Evolutionary conservation across 495 filamentous ascomycete species (phyloP), one percentile per base, ranked within the genome.

Genomic region (Evernia prunastri): DNA sequence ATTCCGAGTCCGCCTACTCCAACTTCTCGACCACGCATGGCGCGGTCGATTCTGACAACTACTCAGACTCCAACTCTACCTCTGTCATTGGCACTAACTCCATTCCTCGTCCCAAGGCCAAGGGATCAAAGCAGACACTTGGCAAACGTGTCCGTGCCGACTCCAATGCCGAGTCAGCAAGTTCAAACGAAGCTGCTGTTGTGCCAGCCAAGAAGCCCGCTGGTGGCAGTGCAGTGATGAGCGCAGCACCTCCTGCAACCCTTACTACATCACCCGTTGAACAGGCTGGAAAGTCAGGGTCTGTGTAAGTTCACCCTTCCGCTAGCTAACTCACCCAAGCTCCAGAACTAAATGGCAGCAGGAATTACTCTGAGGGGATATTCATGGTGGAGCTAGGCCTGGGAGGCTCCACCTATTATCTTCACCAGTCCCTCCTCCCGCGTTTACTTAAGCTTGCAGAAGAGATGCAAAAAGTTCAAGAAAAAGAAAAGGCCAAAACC

Each of bases 351-450:
- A 63, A 1, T 3, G 29, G 11, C 10, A 10, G 10, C 58, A 69
- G 67, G 20, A 47, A 51, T 36, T 66, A 64, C 45, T 49, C 42
- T 1, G 59, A 60, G 4, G 40, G 64, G 0, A 60, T 63, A 40
- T 69, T 63, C 33, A 65, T 60, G 15, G 36, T 66, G 25, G 13
- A 60, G 20, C 51, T 64, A 1, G 67, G 67, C 4, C 33, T 33
- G 20, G 61, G 61, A 17, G 58, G 60, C 25, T 39, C 42, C 42
- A 37, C 47, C 15, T 63, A 61, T 25, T 29, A 49, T 7, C 60
- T 29, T 4, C 67, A 69, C 49, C 64, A 66, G 31, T 49, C 27
- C 11, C 47, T 61, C 47, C 58, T 69, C 13, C 29, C n/a, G 11
- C 31, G 58, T 9, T 66, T 60, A 1, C 53, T 59, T 1, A 62